A percentile compares a stretch with the other conserved stretches of the same genome.
These are phyloP conservation scores for Elsinoe arachidis DNA, from an alignment of 2,329 filamentous ascomycete species.

Conservation along the genomic window DNA sequence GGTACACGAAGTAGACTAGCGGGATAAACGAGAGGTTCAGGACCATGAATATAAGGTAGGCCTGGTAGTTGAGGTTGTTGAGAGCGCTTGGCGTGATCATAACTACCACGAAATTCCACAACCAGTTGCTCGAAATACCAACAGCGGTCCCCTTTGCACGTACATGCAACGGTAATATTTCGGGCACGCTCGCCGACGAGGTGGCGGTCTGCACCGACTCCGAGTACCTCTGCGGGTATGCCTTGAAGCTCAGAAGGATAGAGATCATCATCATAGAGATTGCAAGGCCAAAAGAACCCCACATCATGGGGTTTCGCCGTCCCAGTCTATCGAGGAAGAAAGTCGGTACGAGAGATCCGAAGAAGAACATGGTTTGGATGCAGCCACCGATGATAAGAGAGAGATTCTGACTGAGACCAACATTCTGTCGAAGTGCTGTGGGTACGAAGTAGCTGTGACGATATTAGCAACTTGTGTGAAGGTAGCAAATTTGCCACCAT, in stretches of 20 bases:
- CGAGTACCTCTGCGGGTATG: conserved; percentile 21
- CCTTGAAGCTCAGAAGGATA: conserved; percentile 37
- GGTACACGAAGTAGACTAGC: conserved; percentile 41
- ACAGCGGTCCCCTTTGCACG: conserved; percentile 43
- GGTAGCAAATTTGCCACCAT: background rate
- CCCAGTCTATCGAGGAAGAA: conserved; percentile 38
- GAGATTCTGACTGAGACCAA: conserved; percentile 37
- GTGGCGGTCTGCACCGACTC: conserved; percentile 32
- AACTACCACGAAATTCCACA: conserved; percentile 44
- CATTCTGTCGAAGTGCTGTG: conserved; percentile 38
- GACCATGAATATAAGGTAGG: conserved; percentile 46
- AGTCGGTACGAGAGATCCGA: conserved; percentile 39
- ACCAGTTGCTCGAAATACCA: conserved; percentile 43
- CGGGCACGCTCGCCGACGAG: conserved; percentile 38
- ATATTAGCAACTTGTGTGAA: background rate
- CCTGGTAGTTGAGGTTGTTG: conserved; percentile 40
- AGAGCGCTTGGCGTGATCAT: conserved; percentile 47
- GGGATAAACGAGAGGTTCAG: conserved; percentile 40
- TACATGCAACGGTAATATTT: conserved; percentile 43
- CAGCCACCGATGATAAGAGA: conserved; percentile 41
- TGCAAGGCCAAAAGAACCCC: conserved; percentile 25
- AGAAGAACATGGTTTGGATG: conserved; percentile 33
- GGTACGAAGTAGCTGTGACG: conserved; percentile 33
- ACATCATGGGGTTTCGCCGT: conserved; percentile 28
- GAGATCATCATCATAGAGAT: conserved; percentile 35